These are phyloP conservation scores for Phycomyces blakesleeanus DNA, from an alignment of 192 early-diverging fungal species.

Conservation along the genomic window DNA sequence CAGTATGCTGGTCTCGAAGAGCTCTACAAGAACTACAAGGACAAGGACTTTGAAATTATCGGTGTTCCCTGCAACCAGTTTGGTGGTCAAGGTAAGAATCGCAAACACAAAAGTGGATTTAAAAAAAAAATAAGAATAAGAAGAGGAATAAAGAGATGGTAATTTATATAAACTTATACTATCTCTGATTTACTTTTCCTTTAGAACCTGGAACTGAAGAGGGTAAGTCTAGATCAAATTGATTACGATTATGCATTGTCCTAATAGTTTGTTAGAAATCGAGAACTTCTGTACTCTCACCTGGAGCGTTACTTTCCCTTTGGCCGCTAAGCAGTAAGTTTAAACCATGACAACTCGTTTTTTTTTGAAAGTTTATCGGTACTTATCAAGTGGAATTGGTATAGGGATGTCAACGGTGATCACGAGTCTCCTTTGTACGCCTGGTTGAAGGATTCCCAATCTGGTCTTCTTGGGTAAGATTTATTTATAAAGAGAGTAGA, in stretches of 20 bases:
- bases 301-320: conserved; percentile 81
- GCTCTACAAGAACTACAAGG: conserved; percentile 60
- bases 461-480: conserved; percentile 35
- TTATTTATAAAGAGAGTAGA: background rate
- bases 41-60: conserved; percentile 65
- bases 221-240: conserved; percentile 16
- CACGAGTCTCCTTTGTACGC: conserved; percentile 58
- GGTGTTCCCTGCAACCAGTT: conserved; percentile 95
- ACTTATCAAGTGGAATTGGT: too few relatives aligned
- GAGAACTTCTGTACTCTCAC: conserved; percentile 59
- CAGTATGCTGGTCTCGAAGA: conserved; percentile 73
- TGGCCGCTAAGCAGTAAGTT: conserved; percentile 71
- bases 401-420: conserved; percentile 69
- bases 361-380: too few relatives aligned
- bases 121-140: background rate
- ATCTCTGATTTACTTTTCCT: background rate
- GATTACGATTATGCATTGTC: conserved; percentile 22
- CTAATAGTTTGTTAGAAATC: conserved; percentile 35
- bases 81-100: conserved; percentile 47
- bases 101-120: conserved; percentile 1
- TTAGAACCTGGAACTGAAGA: conserved; percentile 46
- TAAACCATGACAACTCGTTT: too few relatives aligned
- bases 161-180: too few relatives aligned
- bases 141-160: too few relatives aligned
- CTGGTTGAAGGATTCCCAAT: conserved; percentile 54